These are phyloP conservation scores for Pythium brassicae DNA, from an alignment of 352 stramenopile species.

Conservation along the genomic window DNA sequence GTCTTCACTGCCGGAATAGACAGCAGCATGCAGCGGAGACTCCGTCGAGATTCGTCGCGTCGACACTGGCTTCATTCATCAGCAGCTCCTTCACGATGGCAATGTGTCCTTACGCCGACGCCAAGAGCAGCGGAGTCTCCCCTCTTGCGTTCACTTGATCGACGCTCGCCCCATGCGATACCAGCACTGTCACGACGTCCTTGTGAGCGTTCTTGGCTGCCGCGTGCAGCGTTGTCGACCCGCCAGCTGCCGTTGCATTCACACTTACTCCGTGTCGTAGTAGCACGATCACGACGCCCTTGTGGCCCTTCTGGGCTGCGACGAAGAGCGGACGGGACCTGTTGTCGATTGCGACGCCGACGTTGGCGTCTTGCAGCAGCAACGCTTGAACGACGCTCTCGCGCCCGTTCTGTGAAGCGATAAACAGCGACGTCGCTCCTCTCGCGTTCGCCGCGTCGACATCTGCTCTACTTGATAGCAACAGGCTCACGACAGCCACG, in stretches of 20 bases:
- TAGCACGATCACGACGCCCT: not conserved
- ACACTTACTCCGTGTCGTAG: not conserved
- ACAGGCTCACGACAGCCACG: not conserved
- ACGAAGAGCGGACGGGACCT: not conserved
- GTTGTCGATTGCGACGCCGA: too few relatives aligned
- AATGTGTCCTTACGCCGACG: not conserved
- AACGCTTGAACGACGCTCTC: too few relatives aligned
- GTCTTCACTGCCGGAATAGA: not conserved
- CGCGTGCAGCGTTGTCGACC: not conserved
- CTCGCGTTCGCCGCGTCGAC: too few relatives aligned
- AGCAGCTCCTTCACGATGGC: not conserved
- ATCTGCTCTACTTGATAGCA: too few relatives aligned
- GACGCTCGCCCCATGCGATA: not conserved
- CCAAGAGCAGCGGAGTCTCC: not conserved
- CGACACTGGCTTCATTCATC: not conserved
- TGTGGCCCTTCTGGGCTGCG: not conserved
- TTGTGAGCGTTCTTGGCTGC: not conserved
- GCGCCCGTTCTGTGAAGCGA: too few relatives aligned
- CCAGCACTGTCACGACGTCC: not conserved
- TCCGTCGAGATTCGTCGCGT: not conserved
- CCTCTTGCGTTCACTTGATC: not conserved
- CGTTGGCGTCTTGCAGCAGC: too few relatives aligned
- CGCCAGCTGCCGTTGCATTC: not conserved
- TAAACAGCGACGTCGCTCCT: too few relatives aligned
- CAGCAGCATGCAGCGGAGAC: not conserved